phyloP scores from a whole-genome alignment of 2,329 filamentous ascomycete genomes.

The Fusarium sp. region DNA sequence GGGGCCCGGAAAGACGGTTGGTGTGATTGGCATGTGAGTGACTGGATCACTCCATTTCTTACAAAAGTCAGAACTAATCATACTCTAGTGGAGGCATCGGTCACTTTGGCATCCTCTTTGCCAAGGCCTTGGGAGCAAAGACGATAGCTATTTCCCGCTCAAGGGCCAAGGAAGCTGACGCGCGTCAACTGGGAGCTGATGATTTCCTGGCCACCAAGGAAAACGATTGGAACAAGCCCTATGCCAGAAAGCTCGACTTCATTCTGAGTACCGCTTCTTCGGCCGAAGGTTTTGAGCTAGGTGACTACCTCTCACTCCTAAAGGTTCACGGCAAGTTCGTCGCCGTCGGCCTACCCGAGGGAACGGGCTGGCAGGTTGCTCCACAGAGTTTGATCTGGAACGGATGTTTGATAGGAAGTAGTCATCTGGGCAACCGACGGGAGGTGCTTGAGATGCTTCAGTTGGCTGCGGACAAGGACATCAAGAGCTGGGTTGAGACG shows the following conservation, averaged over 20 bases:
- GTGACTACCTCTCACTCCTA: not conserved
- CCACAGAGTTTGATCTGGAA: not conserved
- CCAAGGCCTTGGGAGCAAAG: constrained; percentile 76
- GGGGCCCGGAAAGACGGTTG: constrained; percentile 78
- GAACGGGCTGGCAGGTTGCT: not conserved
- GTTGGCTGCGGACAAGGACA: not conserved
- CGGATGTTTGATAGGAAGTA: not conserved
- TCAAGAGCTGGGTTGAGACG: not conserved
- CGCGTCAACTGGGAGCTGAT: constrained; percentile 71
- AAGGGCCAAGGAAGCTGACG: constrained; percentile 33
- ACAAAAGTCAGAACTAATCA: not conserved
- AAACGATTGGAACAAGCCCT: constrained; percentile 58
- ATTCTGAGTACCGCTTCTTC: not conserved
- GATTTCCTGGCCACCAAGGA: constrained; percentile 60
- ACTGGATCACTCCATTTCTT: too few relatives aligned
- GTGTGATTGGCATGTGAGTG: constrained; percentile 68
- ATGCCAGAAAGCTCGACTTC: not conserved
- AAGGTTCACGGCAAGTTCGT: not conserved
- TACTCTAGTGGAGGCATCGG: constrained; percentile 72
- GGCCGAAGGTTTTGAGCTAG: not conserved
- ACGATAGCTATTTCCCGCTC: constrained; percentile 73
- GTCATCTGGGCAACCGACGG: not conserved
- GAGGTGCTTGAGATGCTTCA: not conserved
- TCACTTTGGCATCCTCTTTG: constrained; percentile 79
- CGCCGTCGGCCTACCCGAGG: not conserved